Conservation (phyloP, 169 alveolate genomes). For the Plasmodium adleri region DNA sequence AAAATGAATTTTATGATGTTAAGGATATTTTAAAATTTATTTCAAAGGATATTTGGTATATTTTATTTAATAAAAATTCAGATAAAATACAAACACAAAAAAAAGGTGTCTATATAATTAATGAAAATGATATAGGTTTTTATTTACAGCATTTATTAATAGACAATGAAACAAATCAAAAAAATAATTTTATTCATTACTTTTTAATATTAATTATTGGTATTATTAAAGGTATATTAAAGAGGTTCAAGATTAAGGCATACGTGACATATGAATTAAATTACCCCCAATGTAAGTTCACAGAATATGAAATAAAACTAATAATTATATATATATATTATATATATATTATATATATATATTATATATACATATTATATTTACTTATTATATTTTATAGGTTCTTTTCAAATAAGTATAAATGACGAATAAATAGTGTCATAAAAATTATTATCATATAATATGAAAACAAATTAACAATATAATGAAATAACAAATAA, state of each 20-base stretch:
- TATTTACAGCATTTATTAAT: conserved; percentile 34
- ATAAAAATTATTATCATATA: background rate
- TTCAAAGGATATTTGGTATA: conserved; percentile 44
- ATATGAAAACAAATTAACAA: background rate
- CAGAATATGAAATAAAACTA: background rate
- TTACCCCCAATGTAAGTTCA: conserved; percentile 46
- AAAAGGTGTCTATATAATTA: conserved; percentile 42
- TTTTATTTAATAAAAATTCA: conserved; percentile 40
- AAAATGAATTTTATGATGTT: conserved; percentile 33
- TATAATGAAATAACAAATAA: background rate
- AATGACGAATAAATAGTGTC: conserved; percentile 5
- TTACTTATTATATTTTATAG: conserved; percentile 7
- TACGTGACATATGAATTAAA: conserved; percentile 22
- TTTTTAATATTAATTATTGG: conserved; percentile 48
- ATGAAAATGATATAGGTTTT: conserved; percentile 38
- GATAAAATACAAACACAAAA: conserved; percentile 48
- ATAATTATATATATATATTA: background rate
- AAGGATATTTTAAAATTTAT: conserved; percentile 58
- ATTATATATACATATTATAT: background rate
- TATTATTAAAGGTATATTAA: conserved; percentile 33
- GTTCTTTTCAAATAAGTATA: conserved; percentile 67
- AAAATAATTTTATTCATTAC: conserved; percentile 45
- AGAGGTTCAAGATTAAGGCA: conserved; percentile 34
- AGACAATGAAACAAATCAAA: conserved; percentile 55
- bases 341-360: background rate